phyloP scores from a whole-genome alignment of 768 basidiomycete genomes.

The Rhizopogon roseolus region DNA sequence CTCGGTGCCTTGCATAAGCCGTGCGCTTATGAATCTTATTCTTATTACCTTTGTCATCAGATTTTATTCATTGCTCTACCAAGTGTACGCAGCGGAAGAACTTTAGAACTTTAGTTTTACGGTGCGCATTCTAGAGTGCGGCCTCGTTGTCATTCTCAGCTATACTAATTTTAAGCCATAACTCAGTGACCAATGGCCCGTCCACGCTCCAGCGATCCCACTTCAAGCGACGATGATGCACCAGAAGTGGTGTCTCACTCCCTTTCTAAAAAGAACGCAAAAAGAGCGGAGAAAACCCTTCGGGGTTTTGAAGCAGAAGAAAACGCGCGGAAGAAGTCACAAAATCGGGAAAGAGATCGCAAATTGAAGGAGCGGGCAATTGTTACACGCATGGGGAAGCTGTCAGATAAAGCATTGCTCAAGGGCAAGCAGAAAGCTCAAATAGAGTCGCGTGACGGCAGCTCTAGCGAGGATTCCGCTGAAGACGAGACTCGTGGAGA shows the following conservation, averaged over 20 bases:
- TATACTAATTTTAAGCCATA: background rate
- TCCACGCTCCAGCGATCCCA: background rate
- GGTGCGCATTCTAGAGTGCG: too few relatives aligned
- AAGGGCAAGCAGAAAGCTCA: constrained; percentile 14
- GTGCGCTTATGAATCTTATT: too few relatives aligned
- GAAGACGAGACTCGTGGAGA: constrained; percentile 11
- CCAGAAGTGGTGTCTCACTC: constrained; percentile 49
- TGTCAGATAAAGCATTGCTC: constrained; percentile 8
- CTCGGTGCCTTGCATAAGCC: too few relatives aligned
- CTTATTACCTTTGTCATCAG: too few relatives aligned
- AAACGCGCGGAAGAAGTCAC: constrained; percentile 36
- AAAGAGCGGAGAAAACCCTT: constrained; percentile 32
- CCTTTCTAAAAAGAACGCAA: constrained; percentile 37
- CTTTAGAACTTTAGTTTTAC: too few relatives aligned
- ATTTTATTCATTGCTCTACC: too few relatives aligned
- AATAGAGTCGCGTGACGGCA: constrained; percentile 20
- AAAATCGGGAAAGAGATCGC: constrained; percentile 44
- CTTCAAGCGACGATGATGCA: constrained; percentile 35
- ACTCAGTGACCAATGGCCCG: background rate
- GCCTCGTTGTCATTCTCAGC: too few relatives aligned
- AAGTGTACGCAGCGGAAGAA: too few relatives aligned
- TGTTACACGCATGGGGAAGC: constrained; percentile 12
- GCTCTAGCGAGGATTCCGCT: constrained; percentile 17
- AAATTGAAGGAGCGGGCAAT: constrained; percentile 45
- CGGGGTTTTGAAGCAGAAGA: constrained; percentile 32